Base-by-base conservation (phyloP, 495 filamentous ascomycete species). In the Saxophila tyrrhenica region DNA sequence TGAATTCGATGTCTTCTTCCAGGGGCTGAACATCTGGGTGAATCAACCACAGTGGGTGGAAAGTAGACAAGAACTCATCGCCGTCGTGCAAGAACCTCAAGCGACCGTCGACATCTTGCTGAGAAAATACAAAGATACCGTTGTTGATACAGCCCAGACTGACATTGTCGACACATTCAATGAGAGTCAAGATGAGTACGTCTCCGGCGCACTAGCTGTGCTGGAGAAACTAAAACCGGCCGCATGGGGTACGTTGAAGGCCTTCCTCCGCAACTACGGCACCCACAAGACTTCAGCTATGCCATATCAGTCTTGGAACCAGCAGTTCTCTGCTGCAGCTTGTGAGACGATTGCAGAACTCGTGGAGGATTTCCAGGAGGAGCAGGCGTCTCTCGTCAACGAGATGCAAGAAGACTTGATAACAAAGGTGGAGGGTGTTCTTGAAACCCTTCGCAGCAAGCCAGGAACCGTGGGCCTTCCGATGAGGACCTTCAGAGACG, bases 221-320 rank as follows among this genome's bases (percentile, higher is more conserved):
- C 41, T 17, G 19, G 8, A 44, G 16, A 17, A n/a, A n/a, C 15
- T 44, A 7, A 44, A 17, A 9, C 7, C 29, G 5, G 29, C 29
- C 13, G 29, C 29, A 35, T 35, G 29, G 29, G 7, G 44, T 9
- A 54, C 49, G 0, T 3, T 61, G 11, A n/a, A 23, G 15, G 58
- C 58, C 20, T 61, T 61, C 39, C 41, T 60, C 24, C 21, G 53
- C 1, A 60, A 50, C 19, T 1, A 56, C 38, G 53, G 52, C 47
- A 60, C 47, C 32, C 48, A 60, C 35, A 9, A 11, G 0, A 60
- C 57, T 0, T 3, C 15, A 11, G 1, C 54, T 11, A 25, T 23
- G 10, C 52, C 57, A 10, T 1, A 56, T 21, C 24, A 56, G 15
- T 51, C 47, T 10, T 60, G 57, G 52, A 55, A 56, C 32, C 39